A percentile compares a stretch with the other conserved stretches of the same genome.
Conservation (phyloP, 2,329 filamentous ascomycete species). For the Venturia carpophila region DNA sequence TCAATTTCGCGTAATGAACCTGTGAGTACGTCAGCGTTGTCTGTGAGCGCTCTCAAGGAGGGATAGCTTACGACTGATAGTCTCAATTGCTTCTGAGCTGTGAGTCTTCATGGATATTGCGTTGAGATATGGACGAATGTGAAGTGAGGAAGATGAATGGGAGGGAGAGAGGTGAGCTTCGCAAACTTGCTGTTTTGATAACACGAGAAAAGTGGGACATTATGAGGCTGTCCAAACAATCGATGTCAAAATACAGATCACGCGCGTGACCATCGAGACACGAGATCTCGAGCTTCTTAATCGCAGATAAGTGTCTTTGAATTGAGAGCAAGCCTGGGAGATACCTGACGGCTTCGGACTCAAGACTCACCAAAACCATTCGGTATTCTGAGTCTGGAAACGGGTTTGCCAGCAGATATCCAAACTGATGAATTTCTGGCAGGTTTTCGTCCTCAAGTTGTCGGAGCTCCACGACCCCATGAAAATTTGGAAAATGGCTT, state of each 20-base stretch:
- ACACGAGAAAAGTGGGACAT: constrained; percentile 1
- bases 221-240: background rate
- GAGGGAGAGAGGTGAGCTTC: background rate
- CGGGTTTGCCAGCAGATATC: background rate
- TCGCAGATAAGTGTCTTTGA: background rate
- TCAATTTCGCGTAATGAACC: background rate
- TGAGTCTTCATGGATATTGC: background rate
- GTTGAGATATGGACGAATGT: background rate
- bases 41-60: background rate
- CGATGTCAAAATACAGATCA: background rate
- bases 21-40: background rate
- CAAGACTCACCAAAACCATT: background rate
- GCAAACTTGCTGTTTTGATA: constrained; percentile 3
- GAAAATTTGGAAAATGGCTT: too few relatives aligned
- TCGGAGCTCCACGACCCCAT: too few relatives aligned
- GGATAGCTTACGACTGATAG: background rate
- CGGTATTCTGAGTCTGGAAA: background rate
- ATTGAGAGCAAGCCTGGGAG: background rate
- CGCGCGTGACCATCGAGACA: background rate
- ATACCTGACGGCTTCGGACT: background rate
- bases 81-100: background rate
- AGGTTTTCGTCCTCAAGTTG: too few relatives aligned
- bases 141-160: background rate
- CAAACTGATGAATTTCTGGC: background rate
- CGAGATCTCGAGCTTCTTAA: background rate